A percentile compares a stretch with the other conserved stretches of the same genome.
phyloP scores from a whole-genome alignment of 2,329 filamentous ascomycete species.

The Madurella fahalii region DNA sequence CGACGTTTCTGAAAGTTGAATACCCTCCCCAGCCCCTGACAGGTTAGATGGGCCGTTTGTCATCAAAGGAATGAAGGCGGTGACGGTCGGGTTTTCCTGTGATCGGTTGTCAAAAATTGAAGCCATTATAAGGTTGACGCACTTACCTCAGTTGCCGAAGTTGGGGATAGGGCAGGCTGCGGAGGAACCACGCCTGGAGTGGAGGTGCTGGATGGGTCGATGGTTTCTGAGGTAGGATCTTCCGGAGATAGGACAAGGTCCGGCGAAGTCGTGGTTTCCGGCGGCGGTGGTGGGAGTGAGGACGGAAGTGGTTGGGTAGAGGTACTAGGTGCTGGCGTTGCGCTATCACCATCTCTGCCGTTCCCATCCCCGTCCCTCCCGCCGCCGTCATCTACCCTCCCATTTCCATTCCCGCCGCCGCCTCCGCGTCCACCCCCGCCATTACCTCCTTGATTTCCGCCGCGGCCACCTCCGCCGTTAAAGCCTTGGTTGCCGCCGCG shows the following conservation, averaged over 20 bases:
- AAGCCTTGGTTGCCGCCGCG: neutral
- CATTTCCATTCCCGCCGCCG: slow-evolving; percentile 1
- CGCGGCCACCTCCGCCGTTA: slow-evolving; percentile 5
- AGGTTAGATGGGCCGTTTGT: slow-evolving; percentile 3
- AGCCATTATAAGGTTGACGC: too few relatives aligned
- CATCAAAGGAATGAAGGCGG: slow-evolving; percentile 8
- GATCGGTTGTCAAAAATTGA: neutral
- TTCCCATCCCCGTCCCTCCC: neutral
- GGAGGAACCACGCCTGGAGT: slow-evolving; percentile 8
- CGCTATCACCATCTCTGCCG: neutral
- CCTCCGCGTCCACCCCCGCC: neutral
- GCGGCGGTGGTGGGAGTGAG: neutral
- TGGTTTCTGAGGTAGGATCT: neutral
- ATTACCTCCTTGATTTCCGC: slow-evolving; percentile 6
- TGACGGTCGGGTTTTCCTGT: slow-evolving; percentile 12
- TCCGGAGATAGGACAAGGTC: neutral
- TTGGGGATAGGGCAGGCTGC: slow-evolving; percentile 12
- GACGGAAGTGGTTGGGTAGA: slow-evolving; percentile 3
- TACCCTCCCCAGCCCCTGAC: neutral
- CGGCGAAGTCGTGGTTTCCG: neutral
- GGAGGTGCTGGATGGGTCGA: neutral
- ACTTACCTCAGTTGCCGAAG: slow-evolving; percentile 17
- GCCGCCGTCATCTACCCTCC: neutral
- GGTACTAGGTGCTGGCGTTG: neutral
- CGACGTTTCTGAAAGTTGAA: neutral